Conservation (phyloP, 106 monocot genomes). For the Apostasia ramifera region DNA sequence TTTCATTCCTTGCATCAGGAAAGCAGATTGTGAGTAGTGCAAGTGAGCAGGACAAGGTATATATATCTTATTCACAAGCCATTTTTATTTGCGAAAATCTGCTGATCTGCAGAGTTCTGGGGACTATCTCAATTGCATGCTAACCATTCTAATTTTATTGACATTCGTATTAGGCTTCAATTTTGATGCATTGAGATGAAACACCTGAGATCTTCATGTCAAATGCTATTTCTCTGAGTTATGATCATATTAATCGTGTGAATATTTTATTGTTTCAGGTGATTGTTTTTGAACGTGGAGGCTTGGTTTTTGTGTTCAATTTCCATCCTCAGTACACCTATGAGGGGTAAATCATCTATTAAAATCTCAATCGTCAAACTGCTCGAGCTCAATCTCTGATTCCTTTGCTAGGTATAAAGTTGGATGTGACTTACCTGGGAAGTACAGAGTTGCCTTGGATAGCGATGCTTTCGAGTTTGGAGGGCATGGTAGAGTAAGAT, state of each 20-base stretch:
- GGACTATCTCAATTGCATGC: neutral
- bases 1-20: slow-evolving; percentile 54
- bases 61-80: neutral
- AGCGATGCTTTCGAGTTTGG: slow-evolving; percentile 88
- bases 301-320: slow-evolving; percentile 92
- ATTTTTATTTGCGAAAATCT: neutral
- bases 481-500: slow-evolving; percentile 78
- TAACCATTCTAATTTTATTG: too few relatives aligned
- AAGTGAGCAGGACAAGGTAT: slow-evolving; percentile 82
- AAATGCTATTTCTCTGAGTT: neutral
- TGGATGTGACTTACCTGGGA: slow-evolving; percentile 87
- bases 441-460: slow-evolving; percentile 77
- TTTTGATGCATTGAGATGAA: neutral
- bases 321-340: slow-evolving; percentile 90
- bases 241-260: neutral
- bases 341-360: slow-evolving; percentile 49
- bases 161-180: neutral
- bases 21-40: slow-evolving; percentile 88
- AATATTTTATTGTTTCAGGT: slow-evolving; percentile 35
- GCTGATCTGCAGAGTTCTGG: neutral
- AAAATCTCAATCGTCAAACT: neutral
- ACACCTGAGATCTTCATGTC: neutral
- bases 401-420: slow-evolving; percentile 68
- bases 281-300: slow-evolving; percentile 92
- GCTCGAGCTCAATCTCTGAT: neutral